Evolutionary conservation across 305 asterid genomes (phyloP).

Genomic region (Fraxinus ornus): DNA sequence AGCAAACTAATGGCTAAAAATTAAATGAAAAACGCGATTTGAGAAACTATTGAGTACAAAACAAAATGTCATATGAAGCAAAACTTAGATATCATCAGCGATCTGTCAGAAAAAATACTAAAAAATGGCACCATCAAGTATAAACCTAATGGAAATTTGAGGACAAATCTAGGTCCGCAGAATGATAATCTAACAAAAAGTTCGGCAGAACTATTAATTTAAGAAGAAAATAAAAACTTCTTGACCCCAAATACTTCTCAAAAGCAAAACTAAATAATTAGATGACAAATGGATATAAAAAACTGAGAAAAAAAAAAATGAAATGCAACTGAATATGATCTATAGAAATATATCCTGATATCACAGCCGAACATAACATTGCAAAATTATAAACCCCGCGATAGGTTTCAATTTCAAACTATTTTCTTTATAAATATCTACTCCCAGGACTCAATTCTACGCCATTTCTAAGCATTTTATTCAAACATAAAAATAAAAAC

Average conservation of each 20-base stretch:
- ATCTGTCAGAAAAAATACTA: background rate
- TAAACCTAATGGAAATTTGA: background rate
- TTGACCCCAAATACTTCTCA: background rate
- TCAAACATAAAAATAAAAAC: background rate
- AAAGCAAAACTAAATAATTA: background rate
- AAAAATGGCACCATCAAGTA: background rate
- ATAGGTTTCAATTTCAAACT: background rate
- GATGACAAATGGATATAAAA: background rate
- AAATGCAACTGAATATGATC: background rate
- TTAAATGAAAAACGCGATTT: background rate
- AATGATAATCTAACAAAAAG: background rate
- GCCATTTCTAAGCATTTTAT: background rate
- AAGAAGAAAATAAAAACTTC: background rate
- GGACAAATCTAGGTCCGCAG: background rate
- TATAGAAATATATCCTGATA: background rate
- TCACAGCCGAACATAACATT: background rate
- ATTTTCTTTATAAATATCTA: background rate
- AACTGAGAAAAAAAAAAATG: background rate
- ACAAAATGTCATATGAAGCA: background rate
- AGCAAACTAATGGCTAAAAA: background rate
- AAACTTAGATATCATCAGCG: background rate
- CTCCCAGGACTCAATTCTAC: background rate
- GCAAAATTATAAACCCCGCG: background rate
- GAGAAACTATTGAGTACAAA: background rate
- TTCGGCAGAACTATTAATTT: slow-evolving; percentile 2